A percentile compares a stretch with the other conserved stretches of the same genome.
These are phyloP conservation scores for Hypholoma sublateritium DNA, from an alignment of 768 basidiomycete species.

Conservation along the genomic window DNA sequence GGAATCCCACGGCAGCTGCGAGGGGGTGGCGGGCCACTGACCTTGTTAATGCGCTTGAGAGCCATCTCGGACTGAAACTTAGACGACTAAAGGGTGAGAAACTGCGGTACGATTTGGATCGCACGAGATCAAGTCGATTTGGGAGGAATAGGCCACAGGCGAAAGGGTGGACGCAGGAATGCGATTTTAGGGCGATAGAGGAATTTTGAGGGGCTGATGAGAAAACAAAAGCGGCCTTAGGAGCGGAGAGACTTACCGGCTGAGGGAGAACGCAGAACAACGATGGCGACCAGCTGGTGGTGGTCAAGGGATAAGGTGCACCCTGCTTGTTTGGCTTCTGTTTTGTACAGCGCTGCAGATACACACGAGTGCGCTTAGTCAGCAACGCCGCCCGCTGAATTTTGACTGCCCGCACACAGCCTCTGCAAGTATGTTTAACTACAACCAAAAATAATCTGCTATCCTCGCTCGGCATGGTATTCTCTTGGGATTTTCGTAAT, in stretches of 20 bases:
- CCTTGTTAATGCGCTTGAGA: conserved; percentile 99
- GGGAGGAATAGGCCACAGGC: conserved; percentile 16
- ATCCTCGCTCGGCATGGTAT: too few species aligned
- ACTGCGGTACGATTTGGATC: conserved; percentile 36
- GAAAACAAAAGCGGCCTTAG: conserved; percentile 1
- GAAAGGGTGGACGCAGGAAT: conserved; percentile 16
- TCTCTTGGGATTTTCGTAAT: too few species aligned
- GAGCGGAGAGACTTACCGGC: conserved; percentile 31
- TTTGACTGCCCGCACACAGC: conserved; percentile 16
- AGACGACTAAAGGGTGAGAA: conserved; percentile 27
- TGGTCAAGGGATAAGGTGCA: conserved; percentile 52
- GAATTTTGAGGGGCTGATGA: conserved; percentile 17
- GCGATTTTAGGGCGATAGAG: conserved; percentile 36
- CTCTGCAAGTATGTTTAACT: neutral
- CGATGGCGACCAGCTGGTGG: conserved; percentile 37
- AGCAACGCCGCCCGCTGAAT: conserved; percentile 22
- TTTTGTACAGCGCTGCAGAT: conserved; percentile 39
- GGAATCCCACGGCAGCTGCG: conserved; percentile 13
- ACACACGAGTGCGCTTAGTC: conserved; percentile 37
- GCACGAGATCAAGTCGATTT: conserved; percentile 41
- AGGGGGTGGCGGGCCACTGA: conserved; percentile 27
- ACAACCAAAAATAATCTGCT: neutral
- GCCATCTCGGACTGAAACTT: conserved; percentile 62
- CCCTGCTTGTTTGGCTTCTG: conserved; percentile 40
- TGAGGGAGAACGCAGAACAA: conserved; percentile 21